A percentile compares a stretch with the other conserved stretches of the same genome.
Evolutionary conservation across 2,329 filamentous ascomycete genomes (phyloP).

Genomic region (Monilinia vaccinii-corymbosi): DNA sequence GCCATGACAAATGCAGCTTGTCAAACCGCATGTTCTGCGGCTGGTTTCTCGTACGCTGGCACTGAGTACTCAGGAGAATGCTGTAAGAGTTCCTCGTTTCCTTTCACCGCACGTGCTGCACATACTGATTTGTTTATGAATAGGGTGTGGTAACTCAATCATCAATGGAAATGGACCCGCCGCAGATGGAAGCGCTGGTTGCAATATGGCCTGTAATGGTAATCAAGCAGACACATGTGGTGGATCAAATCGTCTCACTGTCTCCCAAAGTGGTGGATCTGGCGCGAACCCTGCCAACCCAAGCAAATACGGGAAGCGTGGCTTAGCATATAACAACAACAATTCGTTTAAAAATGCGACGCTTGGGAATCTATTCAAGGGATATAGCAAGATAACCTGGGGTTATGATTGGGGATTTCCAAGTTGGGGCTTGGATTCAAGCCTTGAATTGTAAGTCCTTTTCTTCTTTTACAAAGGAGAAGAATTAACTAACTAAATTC

Average conservation of each 20-base stretch:
- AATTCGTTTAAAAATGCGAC: conserved; percentile 13
- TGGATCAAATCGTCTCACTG: conserved; percentile 13
- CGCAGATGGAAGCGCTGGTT: conserved; percentile 16
- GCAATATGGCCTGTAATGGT: conserved; percentile 25
- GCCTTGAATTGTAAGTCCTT: conserved; percentile 32
- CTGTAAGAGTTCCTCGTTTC: conserved; percentile 8
- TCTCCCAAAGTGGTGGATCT: neutral
- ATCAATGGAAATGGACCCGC: conserved; percentile 16
- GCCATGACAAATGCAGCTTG: conserved; percentile 16
- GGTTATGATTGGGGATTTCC: conserved; percentile 57
- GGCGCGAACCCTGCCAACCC: neutral
- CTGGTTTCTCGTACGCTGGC: conserved; percentile 13
- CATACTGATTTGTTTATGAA: neutral
- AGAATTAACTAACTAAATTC: neutral
- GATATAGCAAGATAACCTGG: conserved; percentile 42
- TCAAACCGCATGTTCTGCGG: conserved; percentile 9
- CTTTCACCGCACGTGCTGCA: neutral
- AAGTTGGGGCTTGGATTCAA: conserved; percentile 32
- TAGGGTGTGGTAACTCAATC: conserved; percentile 17
- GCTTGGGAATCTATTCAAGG: conserved; percentile 35
- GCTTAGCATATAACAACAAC: conserved; percentile 56
- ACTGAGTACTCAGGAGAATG: conserved; percentile 18
- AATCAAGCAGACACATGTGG: conserved; percentile 22
- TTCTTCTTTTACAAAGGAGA: neutral
- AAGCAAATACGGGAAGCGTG: conserved; percentile 42